These are phyloP conservation scores for Candida sanyiensis DNA, from an alignment of 805 yeast species.

Conservation along the genomic window DNA sequence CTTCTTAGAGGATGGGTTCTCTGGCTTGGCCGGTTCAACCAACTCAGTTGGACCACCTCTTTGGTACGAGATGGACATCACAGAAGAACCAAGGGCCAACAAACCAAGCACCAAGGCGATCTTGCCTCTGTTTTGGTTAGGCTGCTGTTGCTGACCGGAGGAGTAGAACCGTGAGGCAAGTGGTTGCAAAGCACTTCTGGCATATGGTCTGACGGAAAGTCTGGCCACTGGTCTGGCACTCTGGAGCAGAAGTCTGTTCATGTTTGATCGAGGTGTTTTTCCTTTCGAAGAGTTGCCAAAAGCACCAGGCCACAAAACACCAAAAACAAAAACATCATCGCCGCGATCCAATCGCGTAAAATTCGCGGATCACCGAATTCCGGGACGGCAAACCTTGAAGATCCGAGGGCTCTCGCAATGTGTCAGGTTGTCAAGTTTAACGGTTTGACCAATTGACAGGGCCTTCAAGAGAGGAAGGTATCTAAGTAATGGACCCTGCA, in stretches of 20 bases:
- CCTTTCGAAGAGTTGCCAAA: too few species aligned
- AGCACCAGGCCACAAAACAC: too few species aligned
- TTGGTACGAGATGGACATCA: slow-evolving; percentile 37
- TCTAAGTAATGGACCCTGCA: too few species aligned
- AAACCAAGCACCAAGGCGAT: slow-evolving; percentile 35
- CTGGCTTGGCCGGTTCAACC: slow-evolving; percentile 30
- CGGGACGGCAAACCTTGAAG: too few species aligned
- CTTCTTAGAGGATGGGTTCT: slow-evolving; percentile 17
- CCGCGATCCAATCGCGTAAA: too few species aligned
- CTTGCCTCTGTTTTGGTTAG: slow-evolving; percentile 25
- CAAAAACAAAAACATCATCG: too few species aligned
- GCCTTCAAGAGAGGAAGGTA: too few species aligned
- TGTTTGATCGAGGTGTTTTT: too few species aligned
- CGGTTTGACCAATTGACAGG: too few species aligned
- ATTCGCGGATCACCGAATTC: too few species aligned
- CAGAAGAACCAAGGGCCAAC: slow-evolving; percentile 44
- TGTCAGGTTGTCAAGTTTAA: too few species aligned
- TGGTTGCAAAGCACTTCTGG: background rate
- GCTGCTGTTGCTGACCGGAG: background rate
- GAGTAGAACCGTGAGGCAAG: background rate
- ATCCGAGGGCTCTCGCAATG: too few species aligned
- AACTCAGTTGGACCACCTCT: slow-evolving; percentile 40
- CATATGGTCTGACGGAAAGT: background rate
- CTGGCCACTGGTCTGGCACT: background rate
- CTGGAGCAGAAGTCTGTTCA: slow-evolving; percentile 2